These are phyloP conservation scores for Fraxinus anomala DNA, from an alignment of 257 asterid genomes.

Conservation along the genomic window DNA sequence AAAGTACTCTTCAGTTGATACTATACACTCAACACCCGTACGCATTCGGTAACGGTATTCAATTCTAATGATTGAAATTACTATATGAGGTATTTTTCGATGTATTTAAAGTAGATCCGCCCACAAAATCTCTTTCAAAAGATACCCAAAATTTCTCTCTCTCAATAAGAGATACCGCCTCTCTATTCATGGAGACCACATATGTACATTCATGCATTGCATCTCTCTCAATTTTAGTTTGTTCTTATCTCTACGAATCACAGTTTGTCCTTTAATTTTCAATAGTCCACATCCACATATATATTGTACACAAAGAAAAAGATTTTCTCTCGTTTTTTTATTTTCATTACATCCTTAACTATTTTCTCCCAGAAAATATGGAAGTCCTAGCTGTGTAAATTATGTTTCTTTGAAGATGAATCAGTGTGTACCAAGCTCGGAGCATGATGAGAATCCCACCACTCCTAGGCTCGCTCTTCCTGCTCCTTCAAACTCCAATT, in stretches of 20 bases:
- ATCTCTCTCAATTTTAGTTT: constrained; percentile 29
- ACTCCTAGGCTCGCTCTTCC: constrained; percentile 22
- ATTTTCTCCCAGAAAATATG: not conserved
- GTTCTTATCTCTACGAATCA: constrained; percentile 42
- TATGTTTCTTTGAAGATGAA: constrained; percentile 38
- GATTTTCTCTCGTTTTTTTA: not conserved
- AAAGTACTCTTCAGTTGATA: too few species aligned
- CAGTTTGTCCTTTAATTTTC: constrained; percentile 9
- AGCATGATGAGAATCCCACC: constrained; percentile 34
- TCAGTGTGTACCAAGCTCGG: constrained; percentile 82
- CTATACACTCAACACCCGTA: too few species aligned
- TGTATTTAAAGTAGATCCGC: not conserved
- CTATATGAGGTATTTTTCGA: not conserved
- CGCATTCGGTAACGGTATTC: too few species aligned
- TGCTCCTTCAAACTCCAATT: constrained; percentile 28
- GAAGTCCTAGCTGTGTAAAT: not conserved
- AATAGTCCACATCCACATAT: constrained; percentile 36
- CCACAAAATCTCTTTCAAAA: constrained; percentile 15
- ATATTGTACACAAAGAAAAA: not conserved
- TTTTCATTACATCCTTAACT: not conserved
- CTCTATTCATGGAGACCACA: constrained; percentile 31
- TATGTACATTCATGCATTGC: not conserved
- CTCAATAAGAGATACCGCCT: constrained; percentile 20
- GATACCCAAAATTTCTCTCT: constrained; percentile 6
- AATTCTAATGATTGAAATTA: constrained; percentile 18